These are phyloP conservation scores for Curvularia spicifera DNA, from an alignment of 2,329 filamentous ascomycete genomes.

Conservation along the genomic window DNA sequence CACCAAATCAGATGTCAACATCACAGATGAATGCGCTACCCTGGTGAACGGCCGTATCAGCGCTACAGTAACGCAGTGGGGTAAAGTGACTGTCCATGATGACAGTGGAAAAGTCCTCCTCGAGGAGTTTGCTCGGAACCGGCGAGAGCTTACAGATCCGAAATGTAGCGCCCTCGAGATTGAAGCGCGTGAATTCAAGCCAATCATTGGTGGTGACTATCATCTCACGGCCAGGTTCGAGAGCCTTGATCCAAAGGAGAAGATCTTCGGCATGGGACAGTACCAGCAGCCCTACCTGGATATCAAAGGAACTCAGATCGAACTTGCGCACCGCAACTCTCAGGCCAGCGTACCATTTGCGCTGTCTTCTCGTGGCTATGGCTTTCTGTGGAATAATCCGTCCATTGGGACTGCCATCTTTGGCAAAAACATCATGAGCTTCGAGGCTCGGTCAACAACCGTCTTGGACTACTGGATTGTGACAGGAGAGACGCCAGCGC, in stretches of 20 bases:
- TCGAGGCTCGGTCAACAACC: slow-evolving; percentile 65
- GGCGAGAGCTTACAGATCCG: slow-evolving; percentile 60
- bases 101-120: slow-evolving; percentile 53
- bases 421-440: slow-evolving; percentile 66
- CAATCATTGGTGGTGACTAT: slow-evolving; percentile 61
- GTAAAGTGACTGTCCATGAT: slow-evolving; percentile 59
- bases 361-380: slow-evolving; percentile 66
- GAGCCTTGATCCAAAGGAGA: slow-evolving; percentile 60
- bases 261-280: slow-evolving; percentile 73
- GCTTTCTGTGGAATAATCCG: slow-evolving; percentile 71
- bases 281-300: slow-evolving; percentile 70
- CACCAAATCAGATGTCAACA: slow-evolving; percentile 3
- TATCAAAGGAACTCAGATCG: slow-evolving; percentile 67
- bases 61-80: slow-evolving; percentile 55
- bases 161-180: slow-evolving; percentile 65
- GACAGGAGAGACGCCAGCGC: slow-evolving; percentile 60
- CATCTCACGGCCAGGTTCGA: slow-evolving; percentile 66
- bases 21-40: slow-evolving; percentile 41
- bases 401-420: slow-evolving; percentile 66
- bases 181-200: slow-evolving; percentile 64
- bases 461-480: slow-evolving; percentile 70
- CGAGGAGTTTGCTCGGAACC: slow-evolving; percentile 61
- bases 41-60: slow-evolving; percentile 59
- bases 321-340: slow-evolving; percentile 70
- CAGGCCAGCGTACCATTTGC: slow-evolving; percentile 70